phyloP scores from a whole-genome alignment of 768 basidiomycete genomes.

The Lentinus brumalis region DNA sequence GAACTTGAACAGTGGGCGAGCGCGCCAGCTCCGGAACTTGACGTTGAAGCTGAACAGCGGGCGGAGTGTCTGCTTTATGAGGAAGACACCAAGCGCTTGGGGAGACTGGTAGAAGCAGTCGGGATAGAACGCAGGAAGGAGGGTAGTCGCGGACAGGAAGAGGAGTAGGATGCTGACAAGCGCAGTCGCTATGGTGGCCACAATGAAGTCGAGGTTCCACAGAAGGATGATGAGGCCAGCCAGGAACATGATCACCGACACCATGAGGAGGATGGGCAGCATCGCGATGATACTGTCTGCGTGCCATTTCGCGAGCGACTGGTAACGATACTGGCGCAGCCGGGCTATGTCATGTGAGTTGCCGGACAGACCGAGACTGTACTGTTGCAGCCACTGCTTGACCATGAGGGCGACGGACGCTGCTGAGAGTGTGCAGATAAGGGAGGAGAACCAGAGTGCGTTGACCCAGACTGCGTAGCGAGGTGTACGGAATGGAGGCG shows the following conservation, averaged over 20 bases:
- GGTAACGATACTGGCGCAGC: slow-evolving; percentile 26
- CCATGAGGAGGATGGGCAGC: slow-evolving; percentile 23
- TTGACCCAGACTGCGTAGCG: slow-evolving; percentile 20
- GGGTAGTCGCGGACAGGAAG: slow-evolving; percentile 4
- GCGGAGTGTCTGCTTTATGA: neutral
- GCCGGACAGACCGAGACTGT: slow-evolving; percentile 18
- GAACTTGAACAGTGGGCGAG: too few relatives aligned
- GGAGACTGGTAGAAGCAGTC: slow-evolving; percentile 21
- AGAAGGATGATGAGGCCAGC: slow-evolving; percentile 24
- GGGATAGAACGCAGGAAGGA: slow-evolving; percentile 7
- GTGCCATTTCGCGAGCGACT: slow-evolving; percentile 26
- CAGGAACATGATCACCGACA: slow-evolving; percentile 25
- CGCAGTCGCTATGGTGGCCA: slow-evolving; percentile 13
- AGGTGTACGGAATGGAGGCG: neutral
- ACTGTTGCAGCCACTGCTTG: slow-evolving; percentile 31
- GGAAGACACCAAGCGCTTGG: slow-evolving; percentile 12
- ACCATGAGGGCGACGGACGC: slow-evolving; percentile 28
- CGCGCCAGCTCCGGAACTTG: neutral
- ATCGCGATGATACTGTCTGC: slow-evolving; percentile 15
- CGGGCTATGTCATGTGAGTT: slow-evolving; percentile 24
- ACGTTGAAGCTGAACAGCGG: neutral
- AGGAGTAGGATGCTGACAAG: slow-evolving; percentile 6
- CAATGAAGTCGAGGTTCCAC: slow-evolving; percentile 19
- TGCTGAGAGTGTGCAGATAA: slow-evolving; percentile 27
- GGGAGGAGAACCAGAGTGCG: slow-evolving; percentile 28